Percentiles rank a stretch among this genome's conserved stretches.
phyloP scores from a whole-genome alignment of 2,329 filamentous ascomycete species.

The Pestalotiopsis sp. region DNA sequence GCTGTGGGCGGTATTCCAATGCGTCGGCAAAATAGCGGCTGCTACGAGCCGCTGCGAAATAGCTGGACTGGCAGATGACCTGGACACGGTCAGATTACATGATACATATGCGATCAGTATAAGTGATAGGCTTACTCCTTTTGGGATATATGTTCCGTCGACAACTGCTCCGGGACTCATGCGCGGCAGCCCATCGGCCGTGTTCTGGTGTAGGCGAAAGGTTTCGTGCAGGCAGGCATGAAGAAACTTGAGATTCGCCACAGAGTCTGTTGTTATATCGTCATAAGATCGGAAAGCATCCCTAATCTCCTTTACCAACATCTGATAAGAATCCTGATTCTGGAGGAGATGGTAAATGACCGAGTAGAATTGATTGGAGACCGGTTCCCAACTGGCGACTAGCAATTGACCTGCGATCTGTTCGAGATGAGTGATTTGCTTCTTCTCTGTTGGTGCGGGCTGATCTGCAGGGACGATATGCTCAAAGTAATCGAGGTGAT shows the following conservation, averaged over 20 bases:
- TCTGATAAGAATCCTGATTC: constrained; percentile 24
- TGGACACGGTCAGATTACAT: not conserved
- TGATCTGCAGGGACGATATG: constrained; percentile 14
- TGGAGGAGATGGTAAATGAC: constrained; percentile 21
- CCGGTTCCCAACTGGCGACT: constrained; percentile 20
- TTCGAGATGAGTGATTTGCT: constrained; percentile 15
- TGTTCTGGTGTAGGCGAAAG: constrained; percentile 33
- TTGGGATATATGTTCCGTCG: constrained; percentile 23
- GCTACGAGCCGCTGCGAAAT: constrained; percentile 1
- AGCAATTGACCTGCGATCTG: constrained; percentile 19
- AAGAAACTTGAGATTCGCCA: constrained; percentile 32
- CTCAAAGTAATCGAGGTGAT: constrained; percentile 23
- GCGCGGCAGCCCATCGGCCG: constrained; percentile 22
- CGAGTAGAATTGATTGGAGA: constrained; percentile 16
- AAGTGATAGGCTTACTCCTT: constrained; percentile 22
- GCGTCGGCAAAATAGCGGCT: constrained; percentile 13
- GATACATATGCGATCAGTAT: no score
- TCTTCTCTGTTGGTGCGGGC: constrained; percentile 4
- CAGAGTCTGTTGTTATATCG: constrained; percentile 26
- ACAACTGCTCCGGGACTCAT: constrained; percentile 23
- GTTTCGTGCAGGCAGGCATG: constrained; percentile 36
- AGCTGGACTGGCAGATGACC: not conserved
- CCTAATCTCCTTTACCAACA: constrained; percentile 34
- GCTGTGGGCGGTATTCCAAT: constrained; percentile 15
- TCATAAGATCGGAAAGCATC: constrained; percentile 27